Percentiles rank a stretch among this genome's conserved stretches.
Evolutionary conservation across 108 stramenopile genomes (phyloP).

Genomic region (Nitzschia putrida): DNA sequence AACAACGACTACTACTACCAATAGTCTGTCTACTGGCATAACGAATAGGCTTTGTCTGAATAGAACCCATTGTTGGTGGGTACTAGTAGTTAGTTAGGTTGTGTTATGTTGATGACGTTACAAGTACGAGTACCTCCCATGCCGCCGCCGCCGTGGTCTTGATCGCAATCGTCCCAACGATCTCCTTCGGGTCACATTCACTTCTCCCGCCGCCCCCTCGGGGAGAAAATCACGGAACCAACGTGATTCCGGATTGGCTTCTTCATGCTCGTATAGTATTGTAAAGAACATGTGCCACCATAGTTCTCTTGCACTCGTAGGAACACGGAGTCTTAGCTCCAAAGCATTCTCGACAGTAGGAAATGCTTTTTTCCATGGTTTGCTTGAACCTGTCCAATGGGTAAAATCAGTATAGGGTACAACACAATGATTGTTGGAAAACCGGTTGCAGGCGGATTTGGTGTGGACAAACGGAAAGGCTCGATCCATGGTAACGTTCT

Average conservation of each 20-base stretch:
- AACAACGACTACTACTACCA: no score
- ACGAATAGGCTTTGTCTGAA: no score
- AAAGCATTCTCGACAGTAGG: background rate
- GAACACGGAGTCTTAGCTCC: background rate
- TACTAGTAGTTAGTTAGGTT: no score
- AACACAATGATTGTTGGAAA: conserved; percentile 5
- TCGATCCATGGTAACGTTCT: background rate
- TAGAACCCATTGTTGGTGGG: no score
- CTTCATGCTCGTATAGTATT: background rate
- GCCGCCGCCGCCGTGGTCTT: no score
- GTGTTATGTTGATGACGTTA: no score
- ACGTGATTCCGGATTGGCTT: background rate
- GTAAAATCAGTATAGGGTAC: conserved; percentile 41
- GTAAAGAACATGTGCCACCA: conserved; percentile 3
- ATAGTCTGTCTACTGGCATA: no score
- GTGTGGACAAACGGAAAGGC: background rate
- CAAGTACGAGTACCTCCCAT: no score
- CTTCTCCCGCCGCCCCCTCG: no score
- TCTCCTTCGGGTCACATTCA: no score
- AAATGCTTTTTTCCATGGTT: conserved; percentile 39
- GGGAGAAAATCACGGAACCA: background rate
- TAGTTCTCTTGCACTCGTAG: background rate
- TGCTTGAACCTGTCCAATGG: conserved; percentile 43
- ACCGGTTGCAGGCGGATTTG: background rate
- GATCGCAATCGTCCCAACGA: no score